Evolutionary conservation across 2,329 filamentous ascomycete species (phyloP).

Genomic region (Arachnopeziza araneosa): DNA sequence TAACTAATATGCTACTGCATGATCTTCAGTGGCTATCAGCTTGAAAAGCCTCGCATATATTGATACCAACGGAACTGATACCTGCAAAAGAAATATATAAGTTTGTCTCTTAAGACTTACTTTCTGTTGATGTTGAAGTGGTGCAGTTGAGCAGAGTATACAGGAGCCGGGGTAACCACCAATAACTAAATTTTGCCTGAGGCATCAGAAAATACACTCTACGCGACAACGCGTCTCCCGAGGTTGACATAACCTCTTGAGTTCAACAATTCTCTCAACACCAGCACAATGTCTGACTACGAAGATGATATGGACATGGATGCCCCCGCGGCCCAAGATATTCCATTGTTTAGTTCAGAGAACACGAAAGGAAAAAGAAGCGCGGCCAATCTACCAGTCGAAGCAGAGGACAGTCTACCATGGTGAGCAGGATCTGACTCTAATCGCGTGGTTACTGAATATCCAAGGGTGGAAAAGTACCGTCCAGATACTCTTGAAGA

Average conservation of each 20-base stretch:
- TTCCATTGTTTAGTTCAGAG: conserved; percentile 67
- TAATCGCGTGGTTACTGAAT: conserved; percentile 17
- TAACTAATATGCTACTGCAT: too few relatives aligned
- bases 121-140: too few relatives aligned
- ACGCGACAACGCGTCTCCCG: neutral
- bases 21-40: too few relatives aligned
- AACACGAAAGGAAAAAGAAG: conserved; percentile 84
- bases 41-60: too few relatives aligned
- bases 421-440: conserved; percentile 52
- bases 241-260: neutral
- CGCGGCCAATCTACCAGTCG: conserved; percentile 86
- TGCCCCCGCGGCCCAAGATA: conserved; percentile 43
- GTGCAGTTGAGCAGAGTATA: too few relatives aligned
- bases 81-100: too few relatives aligned
- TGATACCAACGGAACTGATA: too few relatives aligned
- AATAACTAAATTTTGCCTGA: too few relatives aligned
- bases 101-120: too few relatives aligned
- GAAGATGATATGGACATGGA: conserved; percentile 68
- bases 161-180: too few relatives aligned
- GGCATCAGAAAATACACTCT: neutral
- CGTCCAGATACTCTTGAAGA: conserved; percentile 82
- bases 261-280: neutral
- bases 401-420: conserved; percentile 88
- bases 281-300: conserved; percentile 44
- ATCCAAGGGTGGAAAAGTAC: conserved; percentile 87